These are phyloP conservation scores for Entomortierella parvispora DNA, from an alignment of 192 early-diverging fungal species.

Conservation along the genomic window DNA sequence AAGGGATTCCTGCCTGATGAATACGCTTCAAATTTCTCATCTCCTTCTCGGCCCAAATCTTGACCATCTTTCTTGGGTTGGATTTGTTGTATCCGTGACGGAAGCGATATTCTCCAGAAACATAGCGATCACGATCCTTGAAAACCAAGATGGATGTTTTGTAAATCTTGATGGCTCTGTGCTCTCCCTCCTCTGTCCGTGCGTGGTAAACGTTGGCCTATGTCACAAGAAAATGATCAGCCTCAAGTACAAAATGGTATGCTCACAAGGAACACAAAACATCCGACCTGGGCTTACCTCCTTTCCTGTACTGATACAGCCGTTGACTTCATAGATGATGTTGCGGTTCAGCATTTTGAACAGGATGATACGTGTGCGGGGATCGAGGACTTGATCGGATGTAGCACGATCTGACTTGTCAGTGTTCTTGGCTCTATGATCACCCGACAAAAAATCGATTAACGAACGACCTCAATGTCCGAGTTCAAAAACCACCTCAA, in stretches of 20 bases:
- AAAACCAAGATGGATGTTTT: constrained; percentile 98
- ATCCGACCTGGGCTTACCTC: constrained; percentile 62
- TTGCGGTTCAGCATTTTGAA: constrained; percentile 95
- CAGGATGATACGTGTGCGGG: constrained; percentile 96
- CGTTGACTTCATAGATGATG: constrained; percentile 93
- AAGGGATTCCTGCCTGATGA: constrained; percentile 84
- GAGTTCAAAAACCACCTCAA: too few relatives aligned
- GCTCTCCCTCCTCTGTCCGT: constrained; percentile 79
- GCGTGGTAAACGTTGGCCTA: constrained; percentile 98
- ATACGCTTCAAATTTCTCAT: constrained; percentile 98
- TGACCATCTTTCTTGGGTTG: constrained; percentile 99
- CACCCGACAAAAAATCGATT: constrained; percentile 13
- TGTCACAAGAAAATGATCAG: constrained; percentile 16
- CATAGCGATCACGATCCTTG: constrained; percentile 98
- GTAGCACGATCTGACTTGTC: constrained; percentile 98
- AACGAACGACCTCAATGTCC: too few relatives aligned
- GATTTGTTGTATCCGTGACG: constrained; percentile 92
- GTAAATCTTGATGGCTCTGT: constrained; percentile 96
- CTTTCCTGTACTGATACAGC: constrained; percentile 97
- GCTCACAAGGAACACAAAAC: too few relatives aligned
- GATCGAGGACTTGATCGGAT: constrained; percentile 96
- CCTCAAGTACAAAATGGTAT: too few relatives aligned
- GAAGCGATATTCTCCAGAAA: constrained; percentile 95
- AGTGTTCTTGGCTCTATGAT: constrained; percentile 49
- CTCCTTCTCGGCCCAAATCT: constrained; percentile 98